Evolutionary conservation across 768 basidiomycete species (phyloP).

Genomic region (Kwoniella heveanensis): DNA sequence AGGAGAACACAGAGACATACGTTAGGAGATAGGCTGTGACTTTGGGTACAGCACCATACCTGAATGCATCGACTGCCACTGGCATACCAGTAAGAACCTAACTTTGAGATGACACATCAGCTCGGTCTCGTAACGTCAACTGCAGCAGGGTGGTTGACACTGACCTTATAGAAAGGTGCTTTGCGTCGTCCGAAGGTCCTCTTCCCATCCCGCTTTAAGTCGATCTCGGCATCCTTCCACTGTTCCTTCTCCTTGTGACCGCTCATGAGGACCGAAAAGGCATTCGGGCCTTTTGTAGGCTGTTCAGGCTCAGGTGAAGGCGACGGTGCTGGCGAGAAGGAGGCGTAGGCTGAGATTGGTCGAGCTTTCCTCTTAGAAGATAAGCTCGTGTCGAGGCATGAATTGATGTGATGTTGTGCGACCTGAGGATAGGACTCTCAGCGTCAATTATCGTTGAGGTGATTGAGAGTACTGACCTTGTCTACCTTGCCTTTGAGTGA

Average conservation of each 20-base stretch:
- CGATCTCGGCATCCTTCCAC: slow-evolving; percentile 74
- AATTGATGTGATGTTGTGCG: slow-evolving; percentile 63
- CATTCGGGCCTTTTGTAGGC: slow-evolving; percentile 55
- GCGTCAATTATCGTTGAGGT: too few relatives aligned
- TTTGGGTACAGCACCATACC: slow-evolving; percentile 85
- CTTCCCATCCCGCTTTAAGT: slow-evolving; percentile 54
- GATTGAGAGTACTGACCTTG: slow-evolving; percentile 42
- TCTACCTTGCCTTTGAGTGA: slow-evolving; percentile 44
- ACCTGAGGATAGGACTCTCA: too few relatives aligned
- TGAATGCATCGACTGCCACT: slow-evolving; percentile 95
- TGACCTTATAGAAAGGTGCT: slow-evolving; percentile 92
- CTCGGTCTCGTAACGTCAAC: background rate
- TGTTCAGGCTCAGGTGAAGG: slow-evolving; percentile 32
- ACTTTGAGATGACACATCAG: background rate
- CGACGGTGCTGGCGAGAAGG: slow-evolving; percentile 40
- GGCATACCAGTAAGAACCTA: slow-evolving; percentile 86
- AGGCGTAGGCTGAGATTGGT: slow-evolving; percentile 49
- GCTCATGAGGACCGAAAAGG: slow-evolving; percentile 88
- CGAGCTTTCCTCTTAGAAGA: slow-evolving; percentile 28
- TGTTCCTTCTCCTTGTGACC: slow-evolving; percentile 75
- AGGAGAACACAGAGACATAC: slow-evolving; percentile 59
- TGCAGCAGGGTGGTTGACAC: slow-evolving; percentile 7
- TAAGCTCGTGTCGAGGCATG: slow-evolving; percentile 60
- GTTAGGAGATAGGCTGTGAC: slow-evolving; percentile 90
- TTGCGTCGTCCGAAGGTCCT: slow-evolving; percentile 61